Evolutionary conservation across 2,329 filamentous ascomycete genomes (phyloP).

Genomic region (Dryadomyces sulphureus): DNA sequence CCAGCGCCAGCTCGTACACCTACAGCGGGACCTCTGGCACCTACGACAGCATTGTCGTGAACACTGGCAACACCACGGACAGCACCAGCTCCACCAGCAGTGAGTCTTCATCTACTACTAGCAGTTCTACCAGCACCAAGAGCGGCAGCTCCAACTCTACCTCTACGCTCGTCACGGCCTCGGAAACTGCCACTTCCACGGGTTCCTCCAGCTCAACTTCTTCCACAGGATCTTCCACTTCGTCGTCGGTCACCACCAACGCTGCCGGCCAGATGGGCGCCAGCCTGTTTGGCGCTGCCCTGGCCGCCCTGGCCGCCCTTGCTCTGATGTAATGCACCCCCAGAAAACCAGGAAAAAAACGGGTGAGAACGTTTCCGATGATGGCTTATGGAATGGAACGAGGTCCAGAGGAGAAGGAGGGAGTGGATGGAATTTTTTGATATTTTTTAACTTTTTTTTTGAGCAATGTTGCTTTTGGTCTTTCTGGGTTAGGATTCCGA

Average conservation of each 20-base stretch:
- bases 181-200: background rate
- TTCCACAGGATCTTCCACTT: background rate
- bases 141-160: background rate
- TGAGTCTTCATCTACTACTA: slow-evolving; percentile 10
- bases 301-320: slow-evolving; percentile 13
- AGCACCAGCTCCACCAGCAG: slow-evolving; percentile 11
- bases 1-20: slow-evolving; percentile 34
- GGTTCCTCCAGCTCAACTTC: background rate
- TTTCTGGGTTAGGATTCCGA: background rate
- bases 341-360: too few relatives aligned
- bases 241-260: slow-evolving; percentile 13
- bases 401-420: background rate
- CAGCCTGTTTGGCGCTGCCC: slow-evolving; percentile 12
- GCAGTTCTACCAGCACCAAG: slow-evolving; percentile 14
- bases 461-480: background rate
- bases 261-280: slow-evolving; percentile 11
- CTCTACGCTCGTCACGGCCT: slow-evolving; percentile 1
- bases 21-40: slow-evolving; percentile 34
- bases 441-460: slow-evolving; percentile 1
- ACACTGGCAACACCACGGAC: slow-evolving; percentile 16
- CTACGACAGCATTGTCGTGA: slow-evolving; percentile 36
- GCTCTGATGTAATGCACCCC: slow-evolving; percentile 12
- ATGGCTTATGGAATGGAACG: background rate
- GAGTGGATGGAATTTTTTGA: background rate
- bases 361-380: background rate